These are phyloP conservation scores for Alternaria hordeiaustralica DNA, from an alignment of 2,329 filamentous ascomycete species.

Conservation along the genomic window DNA sequence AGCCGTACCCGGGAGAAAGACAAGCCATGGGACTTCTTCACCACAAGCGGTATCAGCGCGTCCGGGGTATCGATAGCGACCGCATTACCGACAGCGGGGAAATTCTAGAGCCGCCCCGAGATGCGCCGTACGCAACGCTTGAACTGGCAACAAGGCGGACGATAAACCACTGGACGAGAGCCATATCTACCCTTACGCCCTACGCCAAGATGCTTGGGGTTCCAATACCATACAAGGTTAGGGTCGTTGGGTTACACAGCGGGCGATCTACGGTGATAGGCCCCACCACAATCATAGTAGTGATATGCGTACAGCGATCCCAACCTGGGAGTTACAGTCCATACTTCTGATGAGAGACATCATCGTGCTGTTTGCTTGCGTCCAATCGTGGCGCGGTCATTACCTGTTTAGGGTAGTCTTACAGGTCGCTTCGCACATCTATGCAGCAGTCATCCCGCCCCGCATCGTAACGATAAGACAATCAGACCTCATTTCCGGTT, in stretches of 20 bases:
- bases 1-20: background rate
- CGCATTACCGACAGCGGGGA: slow-evolving; percentile 19
- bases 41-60: slow-evolving; percentile 3
- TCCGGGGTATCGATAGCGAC: slow-evolving; percentile 15
- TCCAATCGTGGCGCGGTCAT: slow-evolving; percentile 9
- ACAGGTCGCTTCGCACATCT: slow-evolving; percentile 8
- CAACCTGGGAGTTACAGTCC: slow-evolving; percentile 10
- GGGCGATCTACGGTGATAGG: slow-evolving; percentile 27
- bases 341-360: slow-evolving; percentile 4
- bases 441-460: slow-evolving; percentile 21
- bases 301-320: slow-evolving; percentile 22
- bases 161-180: slow-evolving; percentile 10
- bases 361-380: background rate
- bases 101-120: slow-evolving; percentile 18
- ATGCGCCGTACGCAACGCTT: slow-evolving; percentile 15
- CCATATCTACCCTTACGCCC: slow-evolving; percentile 8
- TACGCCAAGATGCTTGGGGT: slow-evolving; percentile 34
- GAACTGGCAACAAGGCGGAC: slow-evolving; percentile 7
- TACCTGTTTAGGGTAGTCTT: slow-evolving; percentile 17
- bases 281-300: slow-evolving; percentile 26
- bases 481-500: background rate
- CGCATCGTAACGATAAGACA: slow-evolving; percentile 18
- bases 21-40: slow-evolving; percentile 5
- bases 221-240: slow-evolving; percentile 42
- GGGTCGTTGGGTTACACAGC: slow-evolving; percentile 28